Percentiles rank a stretch among this genome's conserved stretches.
Evolutionary conservation across 1,284 basidiomycete species (phyloP).

Genomic region (Volvariella volvacea): DNA sequence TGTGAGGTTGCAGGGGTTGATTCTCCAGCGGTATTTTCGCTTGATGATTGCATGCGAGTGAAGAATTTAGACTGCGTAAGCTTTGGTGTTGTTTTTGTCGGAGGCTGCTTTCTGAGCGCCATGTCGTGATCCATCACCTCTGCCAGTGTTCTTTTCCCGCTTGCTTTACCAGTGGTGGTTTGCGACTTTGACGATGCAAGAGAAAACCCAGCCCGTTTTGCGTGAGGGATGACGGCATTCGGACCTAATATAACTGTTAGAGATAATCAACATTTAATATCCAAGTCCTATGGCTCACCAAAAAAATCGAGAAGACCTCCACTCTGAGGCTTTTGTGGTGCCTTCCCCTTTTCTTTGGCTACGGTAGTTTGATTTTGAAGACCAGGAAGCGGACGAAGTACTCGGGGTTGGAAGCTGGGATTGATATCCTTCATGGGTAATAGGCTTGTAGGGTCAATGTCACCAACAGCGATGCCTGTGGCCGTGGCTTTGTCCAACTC

Average conservation of each 20-base stretch:
- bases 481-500: conserved; percentile 54
- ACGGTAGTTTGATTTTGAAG: conserved; percentile 23
- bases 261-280: neutral
- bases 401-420: conserved; percentile 54
- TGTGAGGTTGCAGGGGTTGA: conserved; percentile 13
- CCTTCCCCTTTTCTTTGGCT: conserved; percentile 33
- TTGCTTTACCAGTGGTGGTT: conserved; percentile 45
- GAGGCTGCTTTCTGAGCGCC: conserved; percentile 11
- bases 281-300: conserved; percentile 38
- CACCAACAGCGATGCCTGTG: conserved; percentile 66
- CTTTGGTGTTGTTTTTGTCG: neutral
- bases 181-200: conserved; percentile 14
- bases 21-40: no score
- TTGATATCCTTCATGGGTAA: conserved; percentile 77
- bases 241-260: conserved; percentile 32
- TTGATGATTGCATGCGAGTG: conserved; percentile 2
- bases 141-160: conserved; percentile 66
- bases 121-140: conserved; percentile 64
- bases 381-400: conserved; percentile 23
- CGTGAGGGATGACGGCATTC: conserved; percentile 33
- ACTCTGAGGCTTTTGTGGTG: conserved; percentile 26
- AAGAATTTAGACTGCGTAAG: conserved; percentile 33
- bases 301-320: conserved; percentile 56
- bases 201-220: conserved; percentile 6
- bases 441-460: conserved; percentile 72